Evolutionary conservation across 768 basidiomycete species (phyloP), one percentile per base, ranked within the genome.

Genomic region (Trametes villosa): DNA sequence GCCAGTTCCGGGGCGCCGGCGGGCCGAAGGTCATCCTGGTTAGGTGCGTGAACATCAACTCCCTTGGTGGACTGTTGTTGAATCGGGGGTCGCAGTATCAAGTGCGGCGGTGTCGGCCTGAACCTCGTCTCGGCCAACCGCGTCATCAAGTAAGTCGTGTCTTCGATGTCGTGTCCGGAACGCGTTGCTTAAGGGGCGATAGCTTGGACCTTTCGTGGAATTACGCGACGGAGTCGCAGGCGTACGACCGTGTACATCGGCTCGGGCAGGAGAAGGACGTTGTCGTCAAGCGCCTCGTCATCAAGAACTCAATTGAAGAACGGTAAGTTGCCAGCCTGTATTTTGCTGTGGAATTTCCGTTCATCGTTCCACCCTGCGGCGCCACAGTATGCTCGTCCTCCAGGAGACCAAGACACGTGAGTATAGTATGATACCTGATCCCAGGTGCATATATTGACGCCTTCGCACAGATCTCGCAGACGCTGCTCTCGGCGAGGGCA

Each of bases 201-300:
- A 88, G 86, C 70, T 80, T 91, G 79, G 89, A 89, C 68, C 75
- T 89, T 18, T 86, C 86, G 27, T 90, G 88, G 88, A 89, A 88
- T 66, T 87, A 82, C 64, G 88, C 88, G 0, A 76, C 86, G 0
- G 88, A 90, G 67, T 84, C 84, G 0, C 89, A 91, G 64, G 88
- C 88, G 6, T 79, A 78, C 40, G 73, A 71, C 62, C 83, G 87
- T 38, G 84, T 84, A 13, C 86, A 89, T 72, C 83, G 88, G 24
- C 82, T 88, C 45, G 87, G 89, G 0, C 88, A 91, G 68, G 81
- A 86, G 61, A 89, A 89, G 68, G 73, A 81, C 29, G 89, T 91
- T 1, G 82, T 78, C 63, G 82, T 90, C 60, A 87, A 88, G 69
- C 84, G 88, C 22, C 75, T 89, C 2, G 82, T 89, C 12, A 83